Base-by-base conservation (phyloP, 2,329 filamentous ascomycete genomes). In the Fusarium decemcellulare region DNA sequence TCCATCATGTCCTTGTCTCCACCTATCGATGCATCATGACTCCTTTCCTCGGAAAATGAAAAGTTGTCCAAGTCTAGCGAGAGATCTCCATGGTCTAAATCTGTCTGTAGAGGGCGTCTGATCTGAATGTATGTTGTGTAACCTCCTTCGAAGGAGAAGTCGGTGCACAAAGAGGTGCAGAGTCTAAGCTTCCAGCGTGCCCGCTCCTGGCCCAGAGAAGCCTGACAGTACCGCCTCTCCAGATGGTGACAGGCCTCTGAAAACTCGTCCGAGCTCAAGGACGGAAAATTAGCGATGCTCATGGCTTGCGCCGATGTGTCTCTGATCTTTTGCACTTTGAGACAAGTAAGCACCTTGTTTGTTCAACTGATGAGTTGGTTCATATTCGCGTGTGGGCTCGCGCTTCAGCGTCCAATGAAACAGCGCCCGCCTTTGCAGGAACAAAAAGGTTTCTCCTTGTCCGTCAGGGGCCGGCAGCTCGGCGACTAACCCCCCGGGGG, bases 231-330 rank as follows among this genome's bases (percentile, higher is more conserved):
- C 65, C 78, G 83, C 39, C 85, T 82, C 67, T 91, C 89, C 23
- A 91, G 82, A 58, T 87, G 82, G 71, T 91, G 87, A 77, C 91
- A 93, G 58, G 85, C 87, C 74, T 89, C 85, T 56, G 87, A 80
- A 68, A 93, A 93, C 74, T 93, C 91, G 42, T 88, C 84, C 11
- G 80, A 74, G 11, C 80, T 86, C 30, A 93, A 84, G 62, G 86
- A 87, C 8, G 91, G 91, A 74, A 91, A 93, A 53, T 84, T 80
- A 61, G 78, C 72, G 73, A 88, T 85, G 12, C 81, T 81, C 78
- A 81, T 81, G 46, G 29, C 63, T n/a, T n/a, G 15, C 11, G 30
- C 15, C 39, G 12, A 29, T 43, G 50, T 7, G 23, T 27, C 27
- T 14, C 18, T 14, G 39, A 11, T 27, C 23, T 34, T n/a, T 34